A percentile compares a stretch with the other conserved stretches of the same genome.
phyloP scores from a whole-genome alignment of 164 flowering plant genomes.

The Stephania yunnanensis region DNA sequence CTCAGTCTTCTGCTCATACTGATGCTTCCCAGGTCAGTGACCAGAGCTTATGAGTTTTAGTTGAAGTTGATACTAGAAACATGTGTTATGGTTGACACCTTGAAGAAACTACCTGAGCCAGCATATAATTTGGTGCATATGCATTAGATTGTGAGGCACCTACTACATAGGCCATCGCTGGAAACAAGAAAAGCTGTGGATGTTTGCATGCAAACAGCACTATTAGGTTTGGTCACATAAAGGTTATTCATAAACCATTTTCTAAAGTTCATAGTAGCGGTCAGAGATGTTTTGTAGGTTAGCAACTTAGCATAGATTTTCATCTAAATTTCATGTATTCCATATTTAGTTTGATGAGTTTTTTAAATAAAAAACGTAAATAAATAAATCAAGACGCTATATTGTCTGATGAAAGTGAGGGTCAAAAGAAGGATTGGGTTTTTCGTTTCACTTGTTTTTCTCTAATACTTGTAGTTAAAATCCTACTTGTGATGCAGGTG shows the following conservation, averaged over 20 bases:
- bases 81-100: not conserved
- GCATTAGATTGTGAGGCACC: not conserved
- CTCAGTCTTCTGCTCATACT: slow-evolving; percentile 30
- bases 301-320: not conserved
- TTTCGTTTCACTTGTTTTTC: not conserved
- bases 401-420: not conserved
- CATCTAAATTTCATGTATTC: not conserved
- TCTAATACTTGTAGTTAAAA: not conserved
- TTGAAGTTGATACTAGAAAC: not conserved
- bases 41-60: not conserved
- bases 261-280: not conserved
- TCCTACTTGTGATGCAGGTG: slow-evolving; percentile 35
- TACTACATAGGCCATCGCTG: not conserved
- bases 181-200: not conserved
- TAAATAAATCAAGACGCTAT: not conserved
- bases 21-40: slow-evolving; percentile 59
- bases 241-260: not conserved
- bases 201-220: not conserved
- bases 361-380: not conserved
- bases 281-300: not conserved
- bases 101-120: not conserved
- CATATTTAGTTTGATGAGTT: not conserved
- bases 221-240: not conserved
- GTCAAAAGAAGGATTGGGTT: not conserved
- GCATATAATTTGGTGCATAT: not conserved